Evolutionary conservation across 225 moss, liverwort and hornwort species (phyloP).

Genomic region (Polytrichum commune): DNA sequence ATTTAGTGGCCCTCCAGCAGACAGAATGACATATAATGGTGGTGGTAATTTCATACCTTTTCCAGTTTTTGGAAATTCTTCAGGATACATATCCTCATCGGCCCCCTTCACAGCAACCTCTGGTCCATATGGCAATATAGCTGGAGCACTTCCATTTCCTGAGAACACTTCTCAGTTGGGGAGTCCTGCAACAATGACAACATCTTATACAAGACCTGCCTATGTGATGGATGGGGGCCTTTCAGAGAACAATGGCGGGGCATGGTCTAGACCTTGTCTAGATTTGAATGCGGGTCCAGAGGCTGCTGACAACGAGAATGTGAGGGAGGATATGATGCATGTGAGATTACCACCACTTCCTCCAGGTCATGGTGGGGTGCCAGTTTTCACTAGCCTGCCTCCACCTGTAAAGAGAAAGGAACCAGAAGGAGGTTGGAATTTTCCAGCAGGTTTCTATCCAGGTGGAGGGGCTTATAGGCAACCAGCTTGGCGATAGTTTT

Average conservation of each 20-base stretch:
- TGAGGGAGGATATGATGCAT: conserved; percentile 44
- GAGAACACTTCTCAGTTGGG: conserved; percentile 27
- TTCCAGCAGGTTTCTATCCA: conserved; percentile 10
- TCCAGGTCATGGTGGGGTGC: conserved; percentile 5
- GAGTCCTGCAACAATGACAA: conserved; percentile 22
- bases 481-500: conserved; percentile 46
- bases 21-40: conserved; percentile 18
- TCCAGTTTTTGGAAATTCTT: conserved; percentile 29
- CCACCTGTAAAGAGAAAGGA: conserved; percentile 56
- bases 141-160: conserved; percentile 33
- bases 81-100: conserved; percentile 37
- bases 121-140: conserved; percentile 35
- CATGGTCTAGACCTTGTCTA: conserved; percentile 46
- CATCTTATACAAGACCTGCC: conserved; percentile 36
- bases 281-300: conserved; percentile 72
- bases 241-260: conserved; percentile 25
- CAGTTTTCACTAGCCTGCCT: conserved; percentile 13
- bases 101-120: conserved; percentile 28
- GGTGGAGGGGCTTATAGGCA: conserved; percentile 44
- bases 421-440: conserved; percentile 60
- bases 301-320: conserved; percentile 37
- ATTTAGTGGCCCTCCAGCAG: conserved; percentile 21
- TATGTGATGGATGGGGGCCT: conserved; percentile 28
- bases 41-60: conserved; percentile 28
- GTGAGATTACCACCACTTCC: conserved; percentile 26